These are phyloP conservation scores for Stipa capillata DNA, from an alignment of 176 grass and related monocot species.

Conservation along the genomic window DNA sequence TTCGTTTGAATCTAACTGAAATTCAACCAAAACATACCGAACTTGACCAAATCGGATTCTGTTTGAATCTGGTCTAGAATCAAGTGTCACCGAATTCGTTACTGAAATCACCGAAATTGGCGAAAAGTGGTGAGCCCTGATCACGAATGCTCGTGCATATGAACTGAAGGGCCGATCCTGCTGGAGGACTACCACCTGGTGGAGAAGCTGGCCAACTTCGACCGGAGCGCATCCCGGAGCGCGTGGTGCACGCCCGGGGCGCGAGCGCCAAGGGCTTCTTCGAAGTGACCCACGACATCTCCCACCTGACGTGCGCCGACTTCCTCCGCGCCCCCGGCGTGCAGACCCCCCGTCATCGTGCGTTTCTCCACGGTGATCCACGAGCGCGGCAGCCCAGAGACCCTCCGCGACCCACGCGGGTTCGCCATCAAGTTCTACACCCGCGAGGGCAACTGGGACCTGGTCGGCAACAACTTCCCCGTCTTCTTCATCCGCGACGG, in stretches of 20 bases:
- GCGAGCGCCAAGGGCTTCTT: constrained; percentile 99
- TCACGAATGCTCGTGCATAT: no score
- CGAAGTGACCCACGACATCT: constrained; percentile 95
- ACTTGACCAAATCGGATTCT: no score
- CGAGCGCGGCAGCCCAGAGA: constrained; percentile 95
- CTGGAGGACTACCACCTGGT: constrained; percentile 97
- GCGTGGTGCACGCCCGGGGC: constrained; percentile 86
- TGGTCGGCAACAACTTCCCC: constrained; percentile 97
- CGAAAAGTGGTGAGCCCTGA: no score
- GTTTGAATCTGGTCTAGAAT: no score
- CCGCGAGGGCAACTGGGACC: constrained; percentile 96
- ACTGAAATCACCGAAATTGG: no score
- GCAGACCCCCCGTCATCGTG: constrained; percentile 81
- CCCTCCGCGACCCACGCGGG: constrained; percentile 85
- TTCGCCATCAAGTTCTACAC: constrained; percentile 99
- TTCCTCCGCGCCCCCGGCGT: constrained; percentile 80
- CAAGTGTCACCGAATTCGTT: no score
- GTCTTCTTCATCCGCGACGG: constrained; percentile 98
- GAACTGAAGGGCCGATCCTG: constrained; percentile 69
- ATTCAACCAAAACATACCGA: no score
- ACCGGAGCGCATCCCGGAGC: constrained; percentile 95
- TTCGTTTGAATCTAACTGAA: no score
- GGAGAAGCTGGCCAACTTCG: constrained; percentile 93
- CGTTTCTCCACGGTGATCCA: constrained; percentile 99
- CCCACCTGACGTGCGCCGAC: constrained; percentile 88